A percentile compares a stretch with the other conserved stretches of the same genome.
Conservation (phyloP, 2,329 filamentous ascomycete genomes). For the Monosporascus ibericus region DNA sequence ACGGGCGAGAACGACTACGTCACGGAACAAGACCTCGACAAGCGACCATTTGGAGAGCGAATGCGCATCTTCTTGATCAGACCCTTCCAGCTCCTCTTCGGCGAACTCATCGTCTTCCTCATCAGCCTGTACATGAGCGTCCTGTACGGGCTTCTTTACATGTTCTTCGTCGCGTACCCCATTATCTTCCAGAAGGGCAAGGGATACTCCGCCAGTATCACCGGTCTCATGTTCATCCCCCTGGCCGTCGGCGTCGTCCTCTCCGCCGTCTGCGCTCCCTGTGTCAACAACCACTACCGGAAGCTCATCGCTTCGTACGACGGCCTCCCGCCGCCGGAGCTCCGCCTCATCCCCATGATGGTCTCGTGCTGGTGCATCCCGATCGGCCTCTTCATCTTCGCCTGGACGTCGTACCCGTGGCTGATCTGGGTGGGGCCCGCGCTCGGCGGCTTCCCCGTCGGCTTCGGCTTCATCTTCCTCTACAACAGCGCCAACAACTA, state of each 20-base stretch:
- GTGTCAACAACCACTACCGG: conserved; percentile 79
- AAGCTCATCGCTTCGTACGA: conserved; percentile 20
- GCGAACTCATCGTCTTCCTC: conserved; percentile 78
- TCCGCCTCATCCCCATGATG: conserved; percentile 80
- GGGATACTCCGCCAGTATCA: conserved; percentile 66
- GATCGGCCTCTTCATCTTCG: conserved; percentile 52
- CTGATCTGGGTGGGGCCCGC: conserved; percentile 67
- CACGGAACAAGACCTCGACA: conserved; percentile 75
- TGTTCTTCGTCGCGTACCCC: conserved; percentile 68
- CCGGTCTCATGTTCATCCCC: conserved; percentile 84
- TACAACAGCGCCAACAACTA: conserved; percentile 78
- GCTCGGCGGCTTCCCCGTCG: conserved; percentile 65
- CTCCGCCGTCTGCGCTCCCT: conserved; percentile 60
- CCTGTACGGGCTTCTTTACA: conserved; percentile 67
- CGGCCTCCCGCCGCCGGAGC: conserved; percentile 62
- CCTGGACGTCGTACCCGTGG: conserved; percentile 56
- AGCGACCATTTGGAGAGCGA: conserved; percentile 61
- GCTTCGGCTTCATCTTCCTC: conserved; percentile 78
- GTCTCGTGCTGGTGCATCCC: conserved; percentile 65
- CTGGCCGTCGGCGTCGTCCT: conserved; percentile 67
- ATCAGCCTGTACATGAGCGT: conserved; percentile 83
- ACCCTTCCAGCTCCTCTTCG: conserved; percentile 79
- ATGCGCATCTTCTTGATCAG: conserved; percentile 70
- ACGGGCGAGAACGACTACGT: conserved; percentile 63
- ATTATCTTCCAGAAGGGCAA: conserved; percentile 75